Evolutionary conservation across 2,329 filamentous ascomycete genomes (phyloP).

Genomic region (Colletotrichum graminicola): DNA sequence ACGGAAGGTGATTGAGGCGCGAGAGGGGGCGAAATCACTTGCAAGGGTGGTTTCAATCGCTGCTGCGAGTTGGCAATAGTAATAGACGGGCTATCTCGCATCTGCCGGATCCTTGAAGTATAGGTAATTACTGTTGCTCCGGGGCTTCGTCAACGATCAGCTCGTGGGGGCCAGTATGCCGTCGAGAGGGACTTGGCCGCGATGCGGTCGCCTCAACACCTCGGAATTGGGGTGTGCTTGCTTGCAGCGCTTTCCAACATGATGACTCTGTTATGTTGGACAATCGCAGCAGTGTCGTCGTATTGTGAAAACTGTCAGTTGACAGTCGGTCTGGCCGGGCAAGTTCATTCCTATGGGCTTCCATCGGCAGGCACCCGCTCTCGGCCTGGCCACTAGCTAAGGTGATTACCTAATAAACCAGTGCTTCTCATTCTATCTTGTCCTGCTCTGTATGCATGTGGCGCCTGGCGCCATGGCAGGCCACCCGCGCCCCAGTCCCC

Average conservation of each 20-base stretch:
- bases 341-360: conserved; percentile 13
- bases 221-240: not conserved
- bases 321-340: not conserved
- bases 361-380: conserved; percentile 10
- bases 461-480: not conserved
- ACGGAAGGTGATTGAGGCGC: not conserved
- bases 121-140: not conserved
- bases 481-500: not conserved
- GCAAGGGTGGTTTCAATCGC: conserved; percentile 17
- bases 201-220: conserved; percentile 4
- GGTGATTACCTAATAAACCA: not conserved
- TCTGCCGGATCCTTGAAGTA: conserved; percentile 4
- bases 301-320: not conserved
- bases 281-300: not conserved
- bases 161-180: conserved; percentile 31
- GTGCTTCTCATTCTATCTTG: not conserved
- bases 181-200: not conserved
- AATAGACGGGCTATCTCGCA: not conserved
- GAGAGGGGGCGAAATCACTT: not conserved
- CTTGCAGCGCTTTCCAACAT: not conserved
- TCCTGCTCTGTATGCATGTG: not conserved
- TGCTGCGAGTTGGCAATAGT: conserved; percentile 17
- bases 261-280: not conserved
- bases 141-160: conserved; percentile 28
- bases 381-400: no score